Base-by-base conservation (phyloP, 495 filamentous ascomycete genomes). In the Talaromyces proteolyticus region DNA sequence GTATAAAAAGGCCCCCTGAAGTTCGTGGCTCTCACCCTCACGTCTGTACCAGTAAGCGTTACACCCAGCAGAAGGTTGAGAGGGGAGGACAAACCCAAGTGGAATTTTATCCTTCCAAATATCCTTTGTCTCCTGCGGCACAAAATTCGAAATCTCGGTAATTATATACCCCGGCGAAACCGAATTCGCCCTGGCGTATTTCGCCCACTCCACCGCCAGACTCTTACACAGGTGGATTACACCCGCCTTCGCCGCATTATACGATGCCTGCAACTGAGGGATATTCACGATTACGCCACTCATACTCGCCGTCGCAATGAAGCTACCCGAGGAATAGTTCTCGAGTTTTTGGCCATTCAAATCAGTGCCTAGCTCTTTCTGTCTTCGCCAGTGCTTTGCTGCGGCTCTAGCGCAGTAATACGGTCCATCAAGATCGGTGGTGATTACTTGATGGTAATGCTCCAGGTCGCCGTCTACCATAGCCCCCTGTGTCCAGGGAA, bases 91-190 rank as follows among this genome's bases (percentile, higher is more conserved):
- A 6, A 6, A 29, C 25, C 25, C 25, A 12, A 29, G 25, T 8
- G 89, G 90, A 29, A 86, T 92, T 74, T 88, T 91, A 50, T 83
- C 80, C 53, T 76, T 80, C 83, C 88, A 91, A 42, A 87, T 76
- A 3, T 78, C 74, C 73, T 90, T 91, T 1, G 77, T 84, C 53
- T 87, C 84, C 29, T 78, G 57, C 0, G 84, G 72, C 6, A 87
- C 79, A 57, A 91, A 95, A 54, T 73, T 29, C 42, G 54, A 52
- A 36, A 66, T 69, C 25, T 29, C 25, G 12, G 25, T 29, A 6
- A 29, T 29, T 12, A 29, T 29, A 46, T 62, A 72, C 1, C 69
- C 69, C 0, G 68, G 69, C 2, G 64, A 66, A 39, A 73, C 63
- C 25, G 58, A 64, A 38, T 73, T 73, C 25, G 68, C 65, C 0